A percentile compares a stretch with the other conserved stretches of the same genome.
Conservation (phyloP, 495 filamentous ascomycete genomes). For the Neurospora intermedia region DNA sequence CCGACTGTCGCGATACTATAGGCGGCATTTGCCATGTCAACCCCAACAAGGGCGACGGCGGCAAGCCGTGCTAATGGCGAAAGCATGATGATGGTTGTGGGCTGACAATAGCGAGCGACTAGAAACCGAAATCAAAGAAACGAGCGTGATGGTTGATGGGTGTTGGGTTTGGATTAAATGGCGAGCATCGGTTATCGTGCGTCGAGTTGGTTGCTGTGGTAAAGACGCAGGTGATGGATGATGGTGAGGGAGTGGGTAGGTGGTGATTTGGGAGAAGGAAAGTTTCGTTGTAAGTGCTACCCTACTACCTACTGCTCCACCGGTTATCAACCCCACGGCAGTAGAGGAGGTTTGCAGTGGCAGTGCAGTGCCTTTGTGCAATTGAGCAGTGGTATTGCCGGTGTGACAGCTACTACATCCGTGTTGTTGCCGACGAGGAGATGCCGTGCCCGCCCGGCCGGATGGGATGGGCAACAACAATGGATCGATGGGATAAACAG, state of each 20-base stretch:
- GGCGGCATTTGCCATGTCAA: constrained; percentile 11
- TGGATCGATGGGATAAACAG: neutral
- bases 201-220: neutral
- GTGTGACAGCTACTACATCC: neutral
- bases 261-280: neutral
- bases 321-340: neutral
- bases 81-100: constrained; percentile 11
- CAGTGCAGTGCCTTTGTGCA: too few relatives aligned
- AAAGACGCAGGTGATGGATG: neutral
- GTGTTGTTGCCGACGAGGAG: neutral
- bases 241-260: neutral
- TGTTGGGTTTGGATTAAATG: neutral
- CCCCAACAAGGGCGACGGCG: constrained; percentile 9
- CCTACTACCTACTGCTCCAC: neutral
- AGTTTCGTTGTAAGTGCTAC: neutral
- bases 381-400: neutral
- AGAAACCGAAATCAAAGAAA: constrained; percentile 7
- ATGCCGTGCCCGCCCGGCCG: neutral
- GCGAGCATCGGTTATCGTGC: neutral
- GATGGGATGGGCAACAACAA: neutral
- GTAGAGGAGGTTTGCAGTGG: neutral
- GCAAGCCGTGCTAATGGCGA: constrained; percentile 8
- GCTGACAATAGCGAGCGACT: constrained; percentile 9
- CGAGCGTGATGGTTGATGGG: constrained; percentile 1
- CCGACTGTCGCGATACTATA: constrained; percentile 18